Percentiles rank a stretch among this genome's conserved stretches.
phyloP scores from a whole-genome alignment of 768 basidiomycete species.

The Mycena belliarum region DNA sequence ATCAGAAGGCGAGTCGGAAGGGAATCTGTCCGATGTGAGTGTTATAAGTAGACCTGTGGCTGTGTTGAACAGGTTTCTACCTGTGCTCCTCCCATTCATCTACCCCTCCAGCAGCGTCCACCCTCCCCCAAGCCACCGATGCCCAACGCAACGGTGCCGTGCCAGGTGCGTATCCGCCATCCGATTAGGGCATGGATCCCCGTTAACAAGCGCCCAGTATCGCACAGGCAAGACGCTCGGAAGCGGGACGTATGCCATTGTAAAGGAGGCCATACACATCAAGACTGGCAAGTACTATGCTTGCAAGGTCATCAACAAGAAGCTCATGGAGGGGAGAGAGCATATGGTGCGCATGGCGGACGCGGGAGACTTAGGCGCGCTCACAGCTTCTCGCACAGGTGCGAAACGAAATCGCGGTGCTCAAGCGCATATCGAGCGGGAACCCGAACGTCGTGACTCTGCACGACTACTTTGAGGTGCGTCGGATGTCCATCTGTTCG shows the following conservation, averaged over 20 bases:
- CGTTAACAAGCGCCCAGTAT: conserved; percentile 48
- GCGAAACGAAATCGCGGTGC: conserved; percentile 93
- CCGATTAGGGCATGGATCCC: neutral
- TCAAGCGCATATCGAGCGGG: conserved; percentile 91
- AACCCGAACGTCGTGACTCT: conserved; percentile 90
- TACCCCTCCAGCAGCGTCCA: neutral
- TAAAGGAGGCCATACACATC: conserved; percentile 94
- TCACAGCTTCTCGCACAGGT: conserved; percentile 51
- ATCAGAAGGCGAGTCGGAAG: neutral
- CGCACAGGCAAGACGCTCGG: conserved; percentile 87
- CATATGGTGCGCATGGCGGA: conserved; percentile 73
- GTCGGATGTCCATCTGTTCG: conserved; percentile 21
- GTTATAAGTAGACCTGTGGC: neutral
- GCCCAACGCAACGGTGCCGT: conserved; percentile 40
- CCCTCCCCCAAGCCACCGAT: conserved; percentile 1
- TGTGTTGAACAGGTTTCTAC: conserved; percentile 2
- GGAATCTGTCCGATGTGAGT: neutral
- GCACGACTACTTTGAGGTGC: conserved; percentile 93
- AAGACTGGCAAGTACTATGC: conserved; percentile 92
- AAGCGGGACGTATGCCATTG: conserved; percentile 93
- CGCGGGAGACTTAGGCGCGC: neutral
- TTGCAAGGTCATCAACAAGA: conserved; percentile 99
- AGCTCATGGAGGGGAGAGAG: conserved; percentile 96
- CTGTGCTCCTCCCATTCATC: neutral
- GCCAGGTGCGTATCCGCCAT: conserved; percentile 37